Evolutionary conservation across 768 basidiomycete genomes (phyloP).

Genomic region (Podaxis sp.): DNA sequence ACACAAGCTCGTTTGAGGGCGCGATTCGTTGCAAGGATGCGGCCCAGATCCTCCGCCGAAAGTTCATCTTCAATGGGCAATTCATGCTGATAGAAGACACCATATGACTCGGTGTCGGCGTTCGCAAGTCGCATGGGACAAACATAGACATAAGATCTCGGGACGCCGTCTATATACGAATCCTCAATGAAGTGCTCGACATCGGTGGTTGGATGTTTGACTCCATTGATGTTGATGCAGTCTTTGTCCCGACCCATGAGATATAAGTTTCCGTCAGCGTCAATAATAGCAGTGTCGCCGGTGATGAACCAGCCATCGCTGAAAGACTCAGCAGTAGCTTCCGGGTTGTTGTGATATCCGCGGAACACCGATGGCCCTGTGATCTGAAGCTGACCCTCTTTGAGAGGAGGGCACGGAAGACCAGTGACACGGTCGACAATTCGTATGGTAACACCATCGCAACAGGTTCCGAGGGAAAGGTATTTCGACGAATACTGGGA

Average conservation of each 20-base stretch:
- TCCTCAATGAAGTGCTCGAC: constrained; percentile 13
- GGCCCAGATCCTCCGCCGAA: neutral
- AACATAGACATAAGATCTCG: constrained; percentile 9
- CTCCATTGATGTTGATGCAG: constrained; percentile 12
- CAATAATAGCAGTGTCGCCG: constrained; percentile 6
- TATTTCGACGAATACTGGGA: constrained; percentile 1
- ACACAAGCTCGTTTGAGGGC: constrained; percentile 5
- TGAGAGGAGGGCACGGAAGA: neutral
- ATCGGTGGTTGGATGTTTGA: constrained; percentile 8
- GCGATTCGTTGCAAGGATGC: constrained; percentile 1
- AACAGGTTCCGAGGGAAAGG: constrained; percentile 10
- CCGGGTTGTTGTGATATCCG: constrained; percentile 8
- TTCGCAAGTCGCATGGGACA: constrained; percentile 11
- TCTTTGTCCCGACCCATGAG: constrained; percentile 11
- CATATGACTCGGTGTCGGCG: constrained; percentile 12
- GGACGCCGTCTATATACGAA: constrained; percentile 2
- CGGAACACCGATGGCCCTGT: constrained; percentile 11
- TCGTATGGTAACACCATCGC: constrained; percentile 8
- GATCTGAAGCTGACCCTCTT: constrained; percentile 9
- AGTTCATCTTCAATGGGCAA: constrained; percentile 2
- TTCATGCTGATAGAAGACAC: constrained; percentile 10
- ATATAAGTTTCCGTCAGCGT: constrained; percentile 1
- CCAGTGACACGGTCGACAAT: constrained; percentile 8
- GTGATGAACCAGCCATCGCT: constrained; percentile 10
- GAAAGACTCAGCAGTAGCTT: constrained; percentile 8